These are phyloP conservation scores for Penicillium angulare DNA, from an alignment of 495 filamentous ascomycete genomes.

Conservation along the genomic window DNA sequence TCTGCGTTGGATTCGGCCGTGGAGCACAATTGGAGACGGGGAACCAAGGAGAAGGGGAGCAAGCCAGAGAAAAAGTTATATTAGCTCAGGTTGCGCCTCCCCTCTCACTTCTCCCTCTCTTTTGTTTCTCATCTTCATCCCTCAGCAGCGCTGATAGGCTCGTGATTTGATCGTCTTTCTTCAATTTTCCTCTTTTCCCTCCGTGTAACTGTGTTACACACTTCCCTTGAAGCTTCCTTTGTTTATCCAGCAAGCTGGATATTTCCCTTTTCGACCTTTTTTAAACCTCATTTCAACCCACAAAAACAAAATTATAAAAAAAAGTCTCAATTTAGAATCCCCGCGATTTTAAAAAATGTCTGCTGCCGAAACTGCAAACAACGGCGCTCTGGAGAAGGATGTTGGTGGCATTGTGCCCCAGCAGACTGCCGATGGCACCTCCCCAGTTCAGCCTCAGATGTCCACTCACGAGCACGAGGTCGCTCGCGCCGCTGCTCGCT, in stretches of 20 bases:
- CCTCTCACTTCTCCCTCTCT: conserved; percentile 1
- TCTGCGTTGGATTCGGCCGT: neutral
- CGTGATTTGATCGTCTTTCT: conserved; percentile 20
- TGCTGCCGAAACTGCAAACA: conserved; percentile 22
- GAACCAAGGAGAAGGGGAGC: neutral
- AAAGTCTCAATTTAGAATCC: conserved; percentile 1
- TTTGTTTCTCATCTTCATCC: conserved; percentile 24
- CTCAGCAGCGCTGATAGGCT: conserved; percentile 36
- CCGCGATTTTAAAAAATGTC: conserved; percentile 25
- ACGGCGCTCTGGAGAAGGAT: conserved; percentile 38
- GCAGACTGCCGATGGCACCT: conserved; percentile 9
- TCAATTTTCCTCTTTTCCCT: neutral
- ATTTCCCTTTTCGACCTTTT: conserved; percentile 4
- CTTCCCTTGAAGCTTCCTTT: no score
- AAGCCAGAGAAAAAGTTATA: conserved; percentile 23
- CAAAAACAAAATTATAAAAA: neutral
- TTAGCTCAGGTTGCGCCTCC: conserved; percentile 14
- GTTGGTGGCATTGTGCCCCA: conserved; percentile 14
- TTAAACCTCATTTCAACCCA: conserved; percentile 2
- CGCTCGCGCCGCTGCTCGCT: conserved; percentile 47
- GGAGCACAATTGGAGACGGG: no score
- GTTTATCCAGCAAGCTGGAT: conserved; percentile 27
- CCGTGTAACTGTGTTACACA: conserved; percentile 29
- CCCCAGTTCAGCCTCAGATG: conserved; percentile 33
- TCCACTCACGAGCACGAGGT: conserved; percentile 46